A percentile compares a stretch with the other conserved stretches of the same genome.
Conservation (phyloP, 257 asterid species). For the Fraxinus quadrangulata region DNA sequence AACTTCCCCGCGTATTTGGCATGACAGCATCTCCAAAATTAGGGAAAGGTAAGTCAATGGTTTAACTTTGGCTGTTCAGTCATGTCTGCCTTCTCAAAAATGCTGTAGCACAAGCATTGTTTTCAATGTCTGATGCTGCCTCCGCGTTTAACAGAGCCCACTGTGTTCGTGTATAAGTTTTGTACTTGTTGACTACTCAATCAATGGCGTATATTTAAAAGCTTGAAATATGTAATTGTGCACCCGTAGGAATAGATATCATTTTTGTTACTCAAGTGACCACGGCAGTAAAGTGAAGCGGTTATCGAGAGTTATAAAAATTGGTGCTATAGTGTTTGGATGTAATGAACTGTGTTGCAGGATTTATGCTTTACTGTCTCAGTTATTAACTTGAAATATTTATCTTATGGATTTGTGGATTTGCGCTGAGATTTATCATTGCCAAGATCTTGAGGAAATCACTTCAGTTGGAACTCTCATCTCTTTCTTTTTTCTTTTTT, state of each 20-base stretch:
- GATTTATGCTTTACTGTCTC: slow-evolving; percentile 8
- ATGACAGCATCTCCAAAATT: slow-evolving; percentile 96
- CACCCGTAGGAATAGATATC: not conserved
- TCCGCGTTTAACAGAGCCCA: not conserved
- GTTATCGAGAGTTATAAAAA: not conserved
- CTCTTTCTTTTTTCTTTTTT: not conserved
- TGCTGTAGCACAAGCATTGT: not conserved
- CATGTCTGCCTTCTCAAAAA: slow-evolving; percentile 5
- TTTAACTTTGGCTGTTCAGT: slow-evolving; percentile 20
- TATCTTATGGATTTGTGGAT: not conserved
- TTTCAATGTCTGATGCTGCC: not conserved
- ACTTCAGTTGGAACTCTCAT: not conserved
- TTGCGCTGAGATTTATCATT: not conserved
- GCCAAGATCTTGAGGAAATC: not conserved
- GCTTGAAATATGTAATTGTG: not conserved
- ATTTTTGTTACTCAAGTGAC: not conserved
- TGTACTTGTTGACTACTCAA: not conserved
- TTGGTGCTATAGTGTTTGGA: not conserved
- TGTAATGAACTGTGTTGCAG: slow-evolving; percentile 5
- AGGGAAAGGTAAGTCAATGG: slow-evolving; percentile 76
- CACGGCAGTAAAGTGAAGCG: not conserved
- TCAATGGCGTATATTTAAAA: not conserved
- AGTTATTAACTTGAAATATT: not conserved
- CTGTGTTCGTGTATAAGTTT: not conserved
- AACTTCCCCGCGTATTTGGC: slow-evolving; percentile 94